A percentile compares a stretch with the other conserved stretches of the same genome.
phyloP scores from a whole-genome alignment of 2,329 filamentous ascomycete genomes.

The Xylariaceae sp. region DNA sequence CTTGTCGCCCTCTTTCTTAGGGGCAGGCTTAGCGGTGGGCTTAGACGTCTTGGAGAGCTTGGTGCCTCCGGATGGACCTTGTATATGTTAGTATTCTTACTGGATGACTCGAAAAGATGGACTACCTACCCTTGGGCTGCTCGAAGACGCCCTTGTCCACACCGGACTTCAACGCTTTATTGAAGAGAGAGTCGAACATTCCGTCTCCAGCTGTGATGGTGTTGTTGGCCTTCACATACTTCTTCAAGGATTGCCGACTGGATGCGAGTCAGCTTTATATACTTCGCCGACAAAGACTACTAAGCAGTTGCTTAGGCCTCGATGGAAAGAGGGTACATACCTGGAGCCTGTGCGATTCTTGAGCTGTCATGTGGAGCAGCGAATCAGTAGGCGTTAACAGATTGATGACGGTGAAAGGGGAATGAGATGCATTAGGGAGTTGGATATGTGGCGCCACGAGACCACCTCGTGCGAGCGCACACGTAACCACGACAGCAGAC shows the following conservation, averaged over 20 bases:
- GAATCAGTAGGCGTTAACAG: slow-evolving; percentile 35
- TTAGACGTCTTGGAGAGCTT: slow-evolving; percentile 81
- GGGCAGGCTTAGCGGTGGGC: slow-evolving; percentile 33
- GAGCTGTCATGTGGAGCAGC: slow-evolving; percentile 40
- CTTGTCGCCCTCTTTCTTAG: slow-evolving; percentile 19
- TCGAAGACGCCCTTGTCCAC: slow-evolving; percentile 83
- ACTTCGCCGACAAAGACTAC: slow-evolving; percentile 8
- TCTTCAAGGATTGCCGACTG: slow-evolving; percentile 56
- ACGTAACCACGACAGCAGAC: slow-evolving; percentile 22
- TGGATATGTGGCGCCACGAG: slow-evolving; percentile 4
- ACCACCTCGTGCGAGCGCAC: background rate
- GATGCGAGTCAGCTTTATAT: slow-evolving; percentile 28
- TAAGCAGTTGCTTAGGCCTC: background rate
- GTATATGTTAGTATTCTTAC: background rate
- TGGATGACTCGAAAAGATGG: background rate
- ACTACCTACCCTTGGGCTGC: slow-evolving; percentile 76
- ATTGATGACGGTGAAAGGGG: slow-evolving; percentile 1
- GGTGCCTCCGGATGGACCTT: slow-evolving; percentile 79
- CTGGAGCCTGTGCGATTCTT: slow-evolving; percentile 58
- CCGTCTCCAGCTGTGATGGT: slow-evolving; percentile 36
- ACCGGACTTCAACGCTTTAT: slow-evolving; percentile 64
- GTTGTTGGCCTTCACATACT: slow-evolving; percentile 42
- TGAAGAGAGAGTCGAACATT: slow-evolving; percentile 62
- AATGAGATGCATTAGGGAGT: background rate
- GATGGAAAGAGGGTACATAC: slow-evolving; percentile 26